Base-by-base conservation (phyloP, 306 rosid species). In the Sindora glabra region DNA sequence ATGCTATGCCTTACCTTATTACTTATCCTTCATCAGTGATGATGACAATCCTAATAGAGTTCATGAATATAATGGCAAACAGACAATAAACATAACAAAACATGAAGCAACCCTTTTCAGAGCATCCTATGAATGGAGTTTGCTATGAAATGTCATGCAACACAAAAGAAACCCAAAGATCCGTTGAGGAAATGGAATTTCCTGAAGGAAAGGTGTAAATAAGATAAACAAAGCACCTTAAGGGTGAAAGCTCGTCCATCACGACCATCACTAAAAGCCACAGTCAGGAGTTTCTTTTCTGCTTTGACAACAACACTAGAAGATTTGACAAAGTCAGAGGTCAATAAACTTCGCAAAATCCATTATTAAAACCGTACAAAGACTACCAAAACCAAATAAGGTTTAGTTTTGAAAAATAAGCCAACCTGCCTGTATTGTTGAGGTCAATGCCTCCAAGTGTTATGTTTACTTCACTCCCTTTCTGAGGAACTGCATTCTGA, bases 351-450 rank as follows among this genome's bases (percentile, higher is more conserved):
- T 47, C 30, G 48, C 30, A 44, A 49, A 39, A 71, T 12, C 67
- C 24, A 26, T 25, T 21, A 53, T 39, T 36, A 16, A 17, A 40
- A 70, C 21, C 48, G 4, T 27, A 44, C 22, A 17, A 74, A 57
- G 37, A 44, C 37, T 58, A 44, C 42, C 21, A 67, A 11, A 25
- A 65, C 39, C 58, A 21, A 46, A 48, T n/a, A 29, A 47, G 42
- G 26, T 41, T 27, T 50, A 68, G 70, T 65, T 72, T 30, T 39
- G 61, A 56, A 70, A 66, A 29, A 65, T 74, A 76, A 80, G 84
- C 97, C 83, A 81, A 94, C 99, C 99, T 94, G 90, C 99, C 97
- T 84, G 99, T 84, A 84, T 89, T 94, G 94, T 94, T 94, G 94
- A 94, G 99, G 66, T 94, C 99, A 71, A 89, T 94, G 72, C 99